Evolutionary conservation across 805 yeast species (phyloP), one percentile per base, ranked within the genome.

Genomic region (Yarrowia divulgata): DNA sequence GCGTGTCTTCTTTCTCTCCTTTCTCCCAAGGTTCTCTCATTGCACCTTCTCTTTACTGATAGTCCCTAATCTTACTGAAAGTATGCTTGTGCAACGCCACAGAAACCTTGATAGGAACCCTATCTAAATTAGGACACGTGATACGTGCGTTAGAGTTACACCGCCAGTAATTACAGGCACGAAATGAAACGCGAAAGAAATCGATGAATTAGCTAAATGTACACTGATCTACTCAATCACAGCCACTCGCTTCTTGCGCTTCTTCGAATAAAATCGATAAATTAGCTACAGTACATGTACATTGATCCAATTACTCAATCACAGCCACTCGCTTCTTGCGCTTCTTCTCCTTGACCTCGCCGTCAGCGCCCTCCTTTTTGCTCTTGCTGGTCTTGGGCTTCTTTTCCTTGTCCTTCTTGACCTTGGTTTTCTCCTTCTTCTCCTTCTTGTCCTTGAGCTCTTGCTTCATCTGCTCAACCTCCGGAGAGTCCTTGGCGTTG

Each of bases 371-470:
- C 42, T 52, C 69, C 69, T 46, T 67, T 40, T 46, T 60, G 46
- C 48, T 76, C 75, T 72, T 71, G 75, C 52, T 68, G 29, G 29
- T 23, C 74, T 58, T 68, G 72, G 48, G 70, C 63, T 45, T 23
- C 58, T 66, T 46, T 42, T 64, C 40, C 58, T 62, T 46, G 60
- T 64, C 40, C 55, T 55, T 50, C 48, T 49, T 45, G 49, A 50
- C 52, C 64, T 32, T 67, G 49, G 46, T 48, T 57, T 43, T 68
- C 16, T 48, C 58, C 52, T 39, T 37, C 34, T 35, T 34, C 4
- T 40, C 43, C 49, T 54, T 43, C 19, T 67, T 34, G 14, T 55
- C 46, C 35, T 52, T 23, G 35, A 67, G 64, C 54, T 48, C 46
- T 55, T 49, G 54, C 64, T 64, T 67, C 62, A 49, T 48, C 42